These are phyloP conservation scores for Fraxinus dipetala DNA, from an alignment of 305 asterid genomes.

Conservation along the genomic window DNA sequence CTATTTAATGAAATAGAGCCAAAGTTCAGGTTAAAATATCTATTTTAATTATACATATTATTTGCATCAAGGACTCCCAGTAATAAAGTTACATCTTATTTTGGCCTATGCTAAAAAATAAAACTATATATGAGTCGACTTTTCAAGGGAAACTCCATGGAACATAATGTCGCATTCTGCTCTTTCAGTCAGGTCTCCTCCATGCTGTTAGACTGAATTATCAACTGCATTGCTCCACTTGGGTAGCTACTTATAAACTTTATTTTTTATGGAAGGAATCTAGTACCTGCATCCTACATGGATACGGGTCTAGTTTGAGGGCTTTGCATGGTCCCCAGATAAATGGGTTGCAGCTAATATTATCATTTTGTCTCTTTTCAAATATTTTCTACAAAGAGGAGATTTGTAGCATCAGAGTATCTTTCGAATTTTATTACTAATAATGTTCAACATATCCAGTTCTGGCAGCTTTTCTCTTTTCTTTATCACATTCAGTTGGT, in stretches of 20 bases:
- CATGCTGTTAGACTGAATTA: not conserved
- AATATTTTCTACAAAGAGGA: not conserved
- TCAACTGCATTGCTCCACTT: not conserved
- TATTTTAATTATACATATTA: not conserved
- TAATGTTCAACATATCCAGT: not conserved
- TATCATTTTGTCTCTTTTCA: not conserved
- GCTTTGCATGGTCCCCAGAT: not conserved
- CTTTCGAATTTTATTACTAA: not conserved
- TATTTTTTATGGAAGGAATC: not conserved
- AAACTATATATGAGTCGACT: not conserved
- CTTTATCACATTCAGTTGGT: not conserved
- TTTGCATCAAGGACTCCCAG: not conserved
- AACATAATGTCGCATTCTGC: not conserved
- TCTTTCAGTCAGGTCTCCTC: not conserved
- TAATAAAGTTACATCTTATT: not conserved
- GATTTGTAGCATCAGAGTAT: not conserved
- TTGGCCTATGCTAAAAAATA: not conserved
- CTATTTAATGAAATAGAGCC: not conserved
- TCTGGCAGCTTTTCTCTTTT: not conserved
- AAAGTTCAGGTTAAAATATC: not conserved
- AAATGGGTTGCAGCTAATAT: not conserved
- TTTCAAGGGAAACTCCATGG: not conserved
- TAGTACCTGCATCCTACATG: not conserved
- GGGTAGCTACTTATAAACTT: not conserved
- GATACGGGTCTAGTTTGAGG: not conserved